Conservation (phyloP, 768 basidiomycete species). For the Agaricus subrufescens region DNA sequence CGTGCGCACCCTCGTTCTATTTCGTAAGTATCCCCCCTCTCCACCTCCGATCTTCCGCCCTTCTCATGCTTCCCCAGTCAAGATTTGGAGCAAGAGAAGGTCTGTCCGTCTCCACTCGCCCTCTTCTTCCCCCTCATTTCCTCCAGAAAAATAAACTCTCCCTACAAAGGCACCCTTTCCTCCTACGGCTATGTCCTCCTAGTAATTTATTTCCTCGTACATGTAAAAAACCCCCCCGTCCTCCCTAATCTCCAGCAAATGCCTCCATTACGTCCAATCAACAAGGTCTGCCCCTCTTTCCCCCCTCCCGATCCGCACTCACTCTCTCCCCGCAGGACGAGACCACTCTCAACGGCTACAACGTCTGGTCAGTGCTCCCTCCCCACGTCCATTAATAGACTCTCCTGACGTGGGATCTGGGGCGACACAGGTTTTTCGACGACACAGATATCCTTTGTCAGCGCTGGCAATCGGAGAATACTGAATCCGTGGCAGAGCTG, state of each 20-base stretch:
- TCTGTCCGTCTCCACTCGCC: constrained; percentile 22
- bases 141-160: constrained; percentile 92
- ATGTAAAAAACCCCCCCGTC: constrained; percentile 96
- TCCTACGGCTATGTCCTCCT: constrained; percentile 98
- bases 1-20: constrained; percentile 90
- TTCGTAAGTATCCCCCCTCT: constrained; percentile 61
- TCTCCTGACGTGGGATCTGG: constrained; percentile 13
- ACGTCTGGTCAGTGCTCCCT: constrained; percentile 58
- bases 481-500: constrained; percentile 91
- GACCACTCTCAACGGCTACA: constrained; percentile 73
- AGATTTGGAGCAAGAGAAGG: constrained; percentile 98
- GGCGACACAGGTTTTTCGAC: constrained; percentile 80
- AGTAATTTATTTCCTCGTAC: constrained; percentile 96
- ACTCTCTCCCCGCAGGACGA: constrained; percentile 52
- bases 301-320: constrained; percentile 2
- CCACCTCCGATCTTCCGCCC: constrained; percentile 11
- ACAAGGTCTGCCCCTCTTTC: constrained; percentile 44
- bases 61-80: constrained; percentile 51
- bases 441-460: constrained; percentile 89
- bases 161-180: constrained; percentile 93
- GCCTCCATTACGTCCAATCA: constrained; percentile 84
- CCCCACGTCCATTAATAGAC: neutral
- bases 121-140: constrained; percentile 5
- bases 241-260: constrained; percentile 95
- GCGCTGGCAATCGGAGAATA: constrained; percentile 92